A percentile compares a stretch with the other conserved stretches of the same genome.
phyloP scores from a whole-genome alignment of 208 protist genomes.

The Leishmania turanica region DNA sequence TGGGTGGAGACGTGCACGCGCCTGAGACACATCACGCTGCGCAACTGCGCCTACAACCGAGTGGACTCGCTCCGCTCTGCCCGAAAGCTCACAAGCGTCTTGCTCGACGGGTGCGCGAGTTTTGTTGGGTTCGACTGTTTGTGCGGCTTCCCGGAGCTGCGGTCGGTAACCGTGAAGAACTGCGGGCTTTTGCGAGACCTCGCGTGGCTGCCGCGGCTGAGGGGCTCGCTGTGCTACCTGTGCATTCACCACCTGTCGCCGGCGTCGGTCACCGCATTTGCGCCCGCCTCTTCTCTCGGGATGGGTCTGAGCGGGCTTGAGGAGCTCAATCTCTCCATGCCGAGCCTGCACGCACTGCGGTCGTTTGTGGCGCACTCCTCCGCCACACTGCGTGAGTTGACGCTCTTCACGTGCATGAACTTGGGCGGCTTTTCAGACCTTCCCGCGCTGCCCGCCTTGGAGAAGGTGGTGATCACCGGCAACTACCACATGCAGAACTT shows the following conservation, averaged over 20 bases:
- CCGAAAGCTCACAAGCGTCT: not conserved
- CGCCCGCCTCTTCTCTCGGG: not conserved
- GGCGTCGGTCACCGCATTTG: not conserved
- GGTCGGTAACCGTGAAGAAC: slow-evolving; percentile 1
- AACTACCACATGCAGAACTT: slow-evolving; percentile 25
- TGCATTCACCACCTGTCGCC: slow-evolving; percentile 3
- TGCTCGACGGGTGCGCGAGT: slow-evolving; percentile 10
- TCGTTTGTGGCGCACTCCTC: slow-evolving; percentile 8
- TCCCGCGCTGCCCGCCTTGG: slow-evolving; percentile 18
- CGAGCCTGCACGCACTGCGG: not conserved
- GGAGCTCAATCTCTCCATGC: slow-evolving; percentile 12
- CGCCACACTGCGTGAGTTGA: slow-evolving; percentile 20
- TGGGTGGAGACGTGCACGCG: slow-evolving; percentile 17
- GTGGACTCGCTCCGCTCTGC: not conserved
- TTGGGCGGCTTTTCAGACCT: slow-evolving; percentile 12
- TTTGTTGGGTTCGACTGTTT: slow-evolving; percentile 14
- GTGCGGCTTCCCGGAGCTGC: slow-evolving; percentile 15
- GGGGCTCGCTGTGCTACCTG: slow-evolving; percentile 6
- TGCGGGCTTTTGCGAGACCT: slow-evolving; percentile 11
- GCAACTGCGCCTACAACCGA: slow-evolving; percentile 7
- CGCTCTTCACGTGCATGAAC: slow-evolving; percentile 17
- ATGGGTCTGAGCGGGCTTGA: slow-evolving; percentile 5
- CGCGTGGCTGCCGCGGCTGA: slow-evolving; percentile 18
- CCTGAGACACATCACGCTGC: slow-evolving; percentile 7
- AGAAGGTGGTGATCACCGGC: slow-evolving; percentile 15